phyloP scores from a whole-genome alignment of 257 asterid genomes.

The Penstemon newberryi region DNA sequence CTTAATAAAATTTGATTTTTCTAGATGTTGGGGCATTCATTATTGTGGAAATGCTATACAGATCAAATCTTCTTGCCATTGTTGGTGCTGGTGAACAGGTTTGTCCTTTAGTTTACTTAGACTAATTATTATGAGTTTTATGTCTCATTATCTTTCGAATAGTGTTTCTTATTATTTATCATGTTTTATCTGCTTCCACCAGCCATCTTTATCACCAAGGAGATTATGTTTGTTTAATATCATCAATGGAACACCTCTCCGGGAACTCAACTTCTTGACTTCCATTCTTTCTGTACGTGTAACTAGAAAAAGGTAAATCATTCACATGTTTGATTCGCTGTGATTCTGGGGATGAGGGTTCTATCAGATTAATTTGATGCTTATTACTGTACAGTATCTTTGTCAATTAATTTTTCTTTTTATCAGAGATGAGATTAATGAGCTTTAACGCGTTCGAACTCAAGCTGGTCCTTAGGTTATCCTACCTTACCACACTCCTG shows the following conservation, averaged over 20 bases:
- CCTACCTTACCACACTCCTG: not conserved
- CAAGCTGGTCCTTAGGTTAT: slow-evolving; percentile 3
- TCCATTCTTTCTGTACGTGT: slow-evolving; percentile 83
- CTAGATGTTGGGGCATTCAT: slow-evolving; percentile 80
- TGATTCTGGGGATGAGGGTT: slow-evolving; percentile 13
- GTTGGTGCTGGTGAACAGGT: slow-evolving; percentile 99
- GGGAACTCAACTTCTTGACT: slow-evolving; percentile 85
- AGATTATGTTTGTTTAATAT: slow-evolving; percentile 82
- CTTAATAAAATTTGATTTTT: slow-evolving; percentile 14
- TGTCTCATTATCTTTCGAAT: not conserved
- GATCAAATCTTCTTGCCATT: slow-evolving; percentile 77
- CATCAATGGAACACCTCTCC: slow-evolving; percentile 62
- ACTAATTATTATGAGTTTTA: not conserved
- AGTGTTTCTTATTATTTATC: not conserved
- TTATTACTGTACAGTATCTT: not conserved
- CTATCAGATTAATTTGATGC: slow-evolving; percentile 8
- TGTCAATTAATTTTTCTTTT: slow-evolving; percentile 11
- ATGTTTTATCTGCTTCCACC: slow-evolving; percentile 33
- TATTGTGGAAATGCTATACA: slow-evolving; percentile 84
- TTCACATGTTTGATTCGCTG: slow-evolving; percentile 12
- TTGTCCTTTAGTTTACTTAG: slow-evolving; percentile 10
- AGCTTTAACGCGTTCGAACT: slow-evolving; percentile 1
- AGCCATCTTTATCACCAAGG: slow-evolving; percentile 92
- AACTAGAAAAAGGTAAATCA: slow-evolving; percentile 62
- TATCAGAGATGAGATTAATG: slow-evolving; percentile 17